Percentiles rank a stretch among this genome's conserved stretches.
phyloP scores from a whole-genome alignment of 202 grass and related monocot genomes.

The Setaria italica region DNA sequence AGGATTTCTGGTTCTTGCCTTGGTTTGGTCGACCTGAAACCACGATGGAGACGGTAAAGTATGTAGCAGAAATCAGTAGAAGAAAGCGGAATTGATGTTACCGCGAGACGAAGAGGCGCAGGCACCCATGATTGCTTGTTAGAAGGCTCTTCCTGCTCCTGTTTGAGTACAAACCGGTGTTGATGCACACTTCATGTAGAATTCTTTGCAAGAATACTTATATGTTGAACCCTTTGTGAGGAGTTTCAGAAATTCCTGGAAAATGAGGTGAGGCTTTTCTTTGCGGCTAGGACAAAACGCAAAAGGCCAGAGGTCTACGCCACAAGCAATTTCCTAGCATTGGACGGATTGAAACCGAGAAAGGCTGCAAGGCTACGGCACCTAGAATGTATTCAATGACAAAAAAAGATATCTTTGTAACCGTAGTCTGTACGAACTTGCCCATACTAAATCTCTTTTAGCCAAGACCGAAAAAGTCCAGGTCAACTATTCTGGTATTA shows the following conservation, averaged over 20 bases:
- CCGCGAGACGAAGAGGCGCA: conserved; percentile 17
- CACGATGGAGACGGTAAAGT: background rate
- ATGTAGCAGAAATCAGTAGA: background rate
- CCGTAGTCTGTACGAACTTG: background rate
- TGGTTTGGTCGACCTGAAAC: conserved; percentile 8
- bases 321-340: conserved; percentile 26
- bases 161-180: background rate
- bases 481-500: conserved; percentile 6
- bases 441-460: background rate
- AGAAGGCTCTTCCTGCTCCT: background rate
- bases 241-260: background rate
- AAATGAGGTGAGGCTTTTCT: conserved; percentile 22
- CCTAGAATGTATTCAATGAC: no score
- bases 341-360: background rate
- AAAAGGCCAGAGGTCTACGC: background rate
- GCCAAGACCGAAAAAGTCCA: background rate
- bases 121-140: conserved; percentile 33
- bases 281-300: background rate
- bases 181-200: background rate
- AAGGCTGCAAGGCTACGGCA: background rate
- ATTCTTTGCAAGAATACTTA: background rate
- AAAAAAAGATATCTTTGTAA: background rate
- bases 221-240: background rate
- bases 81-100: background rate
- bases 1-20: conserved; percentile 24